These are phyloP conservation scores for Gracilaria vermiculophylla DNA, from an alignment of 23 red algal genomes.

Conservation along the genomic window DNA sequence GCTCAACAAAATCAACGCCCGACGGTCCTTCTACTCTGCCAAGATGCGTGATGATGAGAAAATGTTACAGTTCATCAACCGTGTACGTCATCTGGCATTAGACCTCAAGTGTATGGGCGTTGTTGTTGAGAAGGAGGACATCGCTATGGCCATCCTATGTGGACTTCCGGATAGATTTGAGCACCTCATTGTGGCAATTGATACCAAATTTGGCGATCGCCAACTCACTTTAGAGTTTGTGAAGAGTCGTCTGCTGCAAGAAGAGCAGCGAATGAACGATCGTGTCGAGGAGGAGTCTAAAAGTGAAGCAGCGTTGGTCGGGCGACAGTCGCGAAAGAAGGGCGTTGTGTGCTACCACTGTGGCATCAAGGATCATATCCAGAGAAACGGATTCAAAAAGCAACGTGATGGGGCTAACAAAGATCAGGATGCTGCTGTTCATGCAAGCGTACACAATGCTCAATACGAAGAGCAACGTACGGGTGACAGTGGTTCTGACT, in stretches of 20 bases:
- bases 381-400: constrained; percentile 9
- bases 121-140: constrained; percentile 18
- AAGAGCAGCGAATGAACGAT: constrained; percentile 29
- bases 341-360: neutral
- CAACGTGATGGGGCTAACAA: constrained; percentile 28
- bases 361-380: constrained; percentile 3
- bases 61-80: constrained; percentile 22
- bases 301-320: too few species aligned
- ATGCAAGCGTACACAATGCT: neutral
- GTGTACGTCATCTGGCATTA: neutral
- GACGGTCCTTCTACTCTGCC: constrained; percentile 32
- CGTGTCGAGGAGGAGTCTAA: neutral
- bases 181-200: constrained; percentile 28
- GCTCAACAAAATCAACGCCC: constrained; percentile 18
- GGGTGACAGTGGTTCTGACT: constrained; percentile 8
- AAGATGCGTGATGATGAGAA: constrained; percentile 42
- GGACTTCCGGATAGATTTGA: constrained; percentile 13
- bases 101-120: constrained; percentile 28
- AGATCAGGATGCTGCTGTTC: neutral
- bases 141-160: constrained; percentile 27
- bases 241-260: constrained; percentile 53
- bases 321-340: neutral
- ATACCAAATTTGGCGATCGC: constrained; percentile 16
- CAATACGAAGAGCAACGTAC: neutral
- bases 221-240: constrained; percentile 32